These are phyloP conservation scores for Neofusicoccum umdonicola DNA, from an alignment of 2,329 filamentous ascomycete species.

Conservation along the genomic window DNA sequence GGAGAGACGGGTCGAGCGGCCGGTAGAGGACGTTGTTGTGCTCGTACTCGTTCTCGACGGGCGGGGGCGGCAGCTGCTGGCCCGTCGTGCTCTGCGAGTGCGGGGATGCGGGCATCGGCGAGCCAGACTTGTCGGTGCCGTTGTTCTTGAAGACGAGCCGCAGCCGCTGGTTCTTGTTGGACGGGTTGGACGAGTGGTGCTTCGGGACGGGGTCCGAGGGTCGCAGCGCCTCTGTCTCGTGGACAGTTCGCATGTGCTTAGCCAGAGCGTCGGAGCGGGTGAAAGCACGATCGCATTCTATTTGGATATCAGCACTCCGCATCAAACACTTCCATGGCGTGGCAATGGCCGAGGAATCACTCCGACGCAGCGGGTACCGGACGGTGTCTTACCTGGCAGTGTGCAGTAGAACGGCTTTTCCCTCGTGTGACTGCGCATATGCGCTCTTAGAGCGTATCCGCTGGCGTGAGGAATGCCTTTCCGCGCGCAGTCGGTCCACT, in stretches of 20 bases:
- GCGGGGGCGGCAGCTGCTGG: conserved; percentile 22
- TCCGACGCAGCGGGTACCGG: conserved; percentile 22
- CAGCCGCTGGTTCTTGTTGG: conserved; percentile 46
- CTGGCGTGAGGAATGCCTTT: conserved; percentile 92
- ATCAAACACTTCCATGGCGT: not conserved
- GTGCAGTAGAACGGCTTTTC: conserved; percentile 99
- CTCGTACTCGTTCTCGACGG: conserved; percentile 39
- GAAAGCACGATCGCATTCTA: conserved; percentile 96
- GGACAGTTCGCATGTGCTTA: conserved; percentile 98
- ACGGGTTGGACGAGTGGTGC: conserved; percentile 50
- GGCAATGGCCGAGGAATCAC: not conserved
- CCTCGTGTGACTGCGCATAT: conserved; percentile 95
- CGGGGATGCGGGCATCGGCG: conserved; percentile 34
- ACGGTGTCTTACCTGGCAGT: conserved; percentile 67
- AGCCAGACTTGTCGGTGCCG: conserved; percentile 30
- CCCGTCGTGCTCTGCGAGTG: conserved; percentile 24
- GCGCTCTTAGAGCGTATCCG: conserved; percentile 91
- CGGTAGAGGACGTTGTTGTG: conserved; percentile 58
- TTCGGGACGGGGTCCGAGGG: conserved; percentile 71
- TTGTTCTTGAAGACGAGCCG: conserved; percentile 43
- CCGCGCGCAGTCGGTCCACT: conserved; percentile 85
- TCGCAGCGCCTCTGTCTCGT: conserved; percentile 92
- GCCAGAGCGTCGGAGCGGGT: conserved; percentile 92
- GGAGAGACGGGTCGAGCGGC: conserved; percentile 57
- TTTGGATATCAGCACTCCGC: not conserved